Conservation (phyloP, 129 eudicot genomes). For the Artemisia annua region DNA sequence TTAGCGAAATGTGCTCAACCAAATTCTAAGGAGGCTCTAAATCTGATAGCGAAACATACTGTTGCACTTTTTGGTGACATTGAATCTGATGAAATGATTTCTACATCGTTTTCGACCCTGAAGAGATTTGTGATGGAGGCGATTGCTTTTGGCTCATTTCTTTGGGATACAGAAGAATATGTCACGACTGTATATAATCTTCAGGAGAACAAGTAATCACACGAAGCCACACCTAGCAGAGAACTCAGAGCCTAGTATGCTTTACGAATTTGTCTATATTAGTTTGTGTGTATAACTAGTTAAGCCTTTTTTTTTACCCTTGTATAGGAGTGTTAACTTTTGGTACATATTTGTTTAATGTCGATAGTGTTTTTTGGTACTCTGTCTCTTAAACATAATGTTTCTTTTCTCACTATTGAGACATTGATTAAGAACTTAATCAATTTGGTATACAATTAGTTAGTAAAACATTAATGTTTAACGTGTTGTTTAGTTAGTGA, state of each 20-base stretch:
- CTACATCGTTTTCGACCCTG: constrained; percentile 67
- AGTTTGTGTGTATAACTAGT: constrained; percentile 21
- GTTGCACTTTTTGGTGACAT: constrained; percentile 64
- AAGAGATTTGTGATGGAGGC: constrained; percentile 86
- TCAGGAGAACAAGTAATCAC: constrained; percentile 41
- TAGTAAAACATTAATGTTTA: not conserved
- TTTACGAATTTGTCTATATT: constrained; percentile 18
- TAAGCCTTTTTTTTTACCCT: not conserved
- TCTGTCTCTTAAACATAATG: not conserved
- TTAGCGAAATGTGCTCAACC: constrained; percentile 65
- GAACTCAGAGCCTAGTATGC: constrained; percentile 8
- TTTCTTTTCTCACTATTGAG: not conserved
- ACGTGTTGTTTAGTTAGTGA: not conserved
- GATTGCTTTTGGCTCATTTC: constrained; percentile 81
- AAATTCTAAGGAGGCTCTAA: constrained; percentile 63
- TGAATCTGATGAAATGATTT: constrained; percentile 49
- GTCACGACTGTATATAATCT: constrained; percentile 70
- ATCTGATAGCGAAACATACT: constrained; percentile 55
- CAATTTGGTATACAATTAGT: not conserved
- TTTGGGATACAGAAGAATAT: constrained; percentile 78
- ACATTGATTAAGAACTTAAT: not conserved
- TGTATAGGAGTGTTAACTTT: constrained; percentile 16
- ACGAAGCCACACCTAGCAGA: constrained; percentile 7
- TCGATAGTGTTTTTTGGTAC: not conserved
- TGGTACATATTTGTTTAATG: constrained; percentile 19